Conservation (phyloP, 768 basidiomycete genomes). For the Stropharia rugosoannulata region DNA sequence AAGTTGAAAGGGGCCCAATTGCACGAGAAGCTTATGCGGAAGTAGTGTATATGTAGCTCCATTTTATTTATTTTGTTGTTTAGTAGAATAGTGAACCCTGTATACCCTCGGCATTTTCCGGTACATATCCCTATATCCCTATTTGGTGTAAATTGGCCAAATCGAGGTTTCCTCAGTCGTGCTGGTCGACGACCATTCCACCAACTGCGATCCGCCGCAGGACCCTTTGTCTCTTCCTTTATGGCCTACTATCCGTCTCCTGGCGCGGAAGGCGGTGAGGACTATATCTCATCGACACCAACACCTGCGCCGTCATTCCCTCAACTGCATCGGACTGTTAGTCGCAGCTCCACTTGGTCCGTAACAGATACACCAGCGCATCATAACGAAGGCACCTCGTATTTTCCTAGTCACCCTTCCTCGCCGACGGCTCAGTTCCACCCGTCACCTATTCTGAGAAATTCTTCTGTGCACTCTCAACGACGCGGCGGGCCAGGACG, state of each 20-base stretch:
- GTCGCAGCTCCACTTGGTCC: constrained; percentile 61
- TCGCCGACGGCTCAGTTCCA: constrained; percentile 49
- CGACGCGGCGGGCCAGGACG: constrained; percentile 38
- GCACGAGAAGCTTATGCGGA: constrained; percentile 76
- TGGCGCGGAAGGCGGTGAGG: constrained; percentile 33
- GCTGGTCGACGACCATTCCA: constrained; percentile 23
- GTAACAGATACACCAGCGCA: constrained; percentile 57
- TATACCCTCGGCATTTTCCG: constrained; percentile 28
- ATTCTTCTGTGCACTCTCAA: constrained; percentile 51
- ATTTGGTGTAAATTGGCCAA: constrained; percentile 14
- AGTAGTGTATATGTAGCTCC: constrained; percentile 28
- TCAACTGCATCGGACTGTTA: constrained; percentile 41
- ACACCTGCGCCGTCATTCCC: constrained; percentile 31
- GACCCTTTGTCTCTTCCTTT: constrained; percentile 3
- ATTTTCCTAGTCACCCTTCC: constrained; percentile 44
- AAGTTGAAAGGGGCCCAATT: constrained; percentile 82
- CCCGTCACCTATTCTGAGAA: constrained; percentile 43
- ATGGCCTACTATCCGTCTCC: constrained; percentile 30
- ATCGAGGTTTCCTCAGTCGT: constrained; percentile 18
- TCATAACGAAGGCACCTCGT: constrained; percentile 70
- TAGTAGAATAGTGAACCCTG: constrained; percentile 14
- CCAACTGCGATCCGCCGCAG: background rate
- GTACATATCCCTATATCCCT: constrained; percentile 6
- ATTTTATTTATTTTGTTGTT: constrained; percentile 2
- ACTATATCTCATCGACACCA: constrained; percentile 41